Percentiles rank a stretch among this genome's conserved stretches.
Conservation (phyloP, 768 basidiomycete species). For the Russula compacta region DNA sequence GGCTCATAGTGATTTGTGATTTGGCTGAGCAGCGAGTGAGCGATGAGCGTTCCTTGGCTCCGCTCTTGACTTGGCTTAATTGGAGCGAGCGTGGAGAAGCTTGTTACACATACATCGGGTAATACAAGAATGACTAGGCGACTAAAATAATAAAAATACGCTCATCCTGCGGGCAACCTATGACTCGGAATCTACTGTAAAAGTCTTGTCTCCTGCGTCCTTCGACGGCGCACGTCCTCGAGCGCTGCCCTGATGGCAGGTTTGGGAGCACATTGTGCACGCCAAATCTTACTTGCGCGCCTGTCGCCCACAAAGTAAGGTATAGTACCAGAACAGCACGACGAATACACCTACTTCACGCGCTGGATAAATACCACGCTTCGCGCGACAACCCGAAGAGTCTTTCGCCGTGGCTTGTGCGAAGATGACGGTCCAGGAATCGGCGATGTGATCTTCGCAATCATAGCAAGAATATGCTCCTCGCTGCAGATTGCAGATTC, state of each 20-base stretch:
- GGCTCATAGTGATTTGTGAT: neutral
- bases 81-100: neutral
- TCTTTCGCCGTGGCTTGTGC: conserved; percentile 34
- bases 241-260: conserved; percentile 56
- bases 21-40: neutral
- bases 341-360: conserved; percentile 39
- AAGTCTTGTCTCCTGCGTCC: conserved; percentile 5
- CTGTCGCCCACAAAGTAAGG: conserved; percentile 30
- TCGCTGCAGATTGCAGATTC: conserved; percentile 40
- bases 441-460: conserved; percentile 69
- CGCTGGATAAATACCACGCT: conserved; percentile 59
- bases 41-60: too few species aligned
- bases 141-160: too few species aligned
- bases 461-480: conserved; percentile 61
- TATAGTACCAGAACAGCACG: neutral
- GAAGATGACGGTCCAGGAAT: conserved; percentile 29
- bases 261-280: conserved; percentile 49
- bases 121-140: neutral
- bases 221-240: conserved; percentile 49
- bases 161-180: neutral
- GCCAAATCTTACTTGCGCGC: conserved; percentile 54
- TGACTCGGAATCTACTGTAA: neutral
- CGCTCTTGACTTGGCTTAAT: too few species aligned
- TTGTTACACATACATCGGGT: neutral
- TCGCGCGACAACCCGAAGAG: conserved; percentile 47